Conservation (phyloP, 2,329 filamentous ascomycete species). For the Mycosphaerella sp. region DNA sequence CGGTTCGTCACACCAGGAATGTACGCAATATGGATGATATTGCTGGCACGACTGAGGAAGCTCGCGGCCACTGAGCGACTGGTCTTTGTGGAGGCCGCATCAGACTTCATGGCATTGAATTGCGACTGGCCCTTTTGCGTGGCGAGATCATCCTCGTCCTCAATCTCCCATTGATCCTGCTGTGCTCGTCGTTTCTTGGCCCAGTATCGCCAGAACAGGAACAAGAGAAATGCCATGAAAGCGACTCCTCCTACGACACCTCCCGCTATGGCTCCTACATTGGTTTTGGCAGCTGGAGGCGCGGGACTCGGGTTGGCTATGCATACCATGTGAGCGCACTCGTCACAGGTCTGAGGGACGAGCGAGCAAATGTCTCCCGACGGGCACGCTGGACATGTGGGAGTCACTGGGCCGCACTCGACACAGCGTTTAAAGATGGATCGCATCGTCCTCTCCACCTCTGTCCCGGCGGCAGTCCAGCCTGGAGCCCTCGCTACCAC, state of each 20-base stretch:
- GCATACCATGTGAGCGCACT: slow-evolving; percentile 55
- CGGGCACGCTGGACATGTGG: slow-evolving; percentile 55
- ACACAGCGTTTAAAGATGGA: slow-evolving; percentile 54
- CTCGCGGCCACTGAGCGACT: slow-evolving; percentile 81
- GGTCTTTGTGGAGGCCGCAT: slow-evolving; percentile 75
- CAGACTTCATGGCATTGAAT: slow-evolving; percentile 53
- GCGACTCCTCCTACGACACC: slow-evolving; percentile 80
- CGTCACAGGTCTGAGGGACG: slow-evolving; percentile 52
- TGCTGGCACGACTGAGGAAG: slow-evolving; percentile 89
- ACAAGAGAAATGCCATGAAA: slow-evolving; percentile 67
- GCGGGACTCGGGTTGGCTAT: slow-evolving; percentile 38
- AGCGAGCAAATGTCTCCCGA: slow-evolving; percentile 53
- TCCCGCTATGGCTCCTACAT: slow-evolving; percentile 79
- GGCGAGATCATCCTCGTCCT: slow-evolving; percentile 48
- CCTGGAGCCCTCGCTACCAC: neutral
- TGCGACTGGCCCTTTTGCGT: slow-evolving; percentile 49
- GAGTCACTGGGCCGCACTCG: slow-evolving; percentile 47
- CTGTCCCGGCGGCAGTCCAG: slow-evolving; percentile 1
- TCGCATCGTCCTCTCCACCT: slow-evolving; percentile 26
- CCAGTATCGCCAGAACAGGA: slow-evolving; percentile 80
- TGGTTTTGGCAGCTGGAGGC: slow-evolving; percentile 47
- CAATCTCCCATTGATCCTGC: slow-evolving; percentile 50
- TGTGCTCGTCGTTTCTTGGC: slow-evolving; percentile 71
- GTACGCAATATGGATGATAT: slow-evolving; percentile 99
- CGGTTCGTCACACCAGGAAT: slow-evolving; percentile 88